phyloP scores from a whole-genome alignment of 1,139 yeast species.

The Pichia inconspicua region DNA sequence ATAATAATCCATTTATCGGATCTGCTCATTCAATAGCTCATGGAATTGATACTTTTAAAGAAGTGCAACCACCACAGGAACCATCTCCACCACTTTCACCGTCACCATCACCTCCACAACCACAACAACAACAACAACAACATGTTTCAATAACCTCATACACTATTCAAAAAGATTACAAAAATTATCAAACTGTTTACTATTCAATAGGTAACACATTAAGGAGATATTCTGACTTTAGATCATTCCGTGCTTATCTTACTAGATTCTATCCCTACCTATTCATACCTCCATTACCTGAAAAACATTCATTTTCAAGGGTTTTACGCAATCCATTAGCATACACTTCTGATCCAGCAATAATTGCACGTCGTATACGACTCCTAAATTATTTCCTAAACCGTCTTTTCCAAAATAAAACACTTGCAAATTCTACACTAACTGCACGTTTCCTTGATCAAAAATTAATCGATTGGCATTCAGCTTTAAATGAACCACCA shows the following conservation, averaged over 20 bases:
- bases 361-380: conserved; percentile 25
- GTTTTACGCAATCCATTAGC: conserved; percentile 26
- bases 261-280: conserved; percentile 42
- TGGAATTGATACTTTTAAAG: conserved; percentile 27
- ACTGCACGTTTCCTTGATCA: conserved; percentile 26
- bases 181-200: conserved; percentile 22
- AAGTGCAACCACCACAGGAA: not conserved
- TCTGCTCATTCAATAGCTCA: conserved; percentile 35
- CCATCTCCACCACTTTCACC: too few species aligned
- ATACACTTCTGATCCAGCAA: conserved; percentile 24
- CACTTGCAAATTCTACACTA: conserved; percentile 19
- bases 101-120: not conserved
- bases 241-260: conserved; percentile 40
- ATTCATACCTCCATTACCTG: conserved; percentile 52
- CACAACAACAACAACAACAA: not conserved
- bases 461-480: conserved; percentile 22
- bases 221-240: conserved; percentile 49
- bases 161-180: conserved; percentile 20
- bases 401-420: conserved; percentile 16
- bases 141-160: conserved; percentile 6
- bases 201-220: conserved; percentile 23
- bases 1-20: conserved; percentile 41
- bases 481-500: conserved; percentile 23
- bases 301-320: conserved; percentile 41
- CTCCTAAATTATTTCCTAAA: conserved; percentile 24